Evolutionary conservation across 768 basidiomycete species (phyloP), one percentile per base, ranked within the genome.

Genomic region (Lactifluus piperatus): DNA sequence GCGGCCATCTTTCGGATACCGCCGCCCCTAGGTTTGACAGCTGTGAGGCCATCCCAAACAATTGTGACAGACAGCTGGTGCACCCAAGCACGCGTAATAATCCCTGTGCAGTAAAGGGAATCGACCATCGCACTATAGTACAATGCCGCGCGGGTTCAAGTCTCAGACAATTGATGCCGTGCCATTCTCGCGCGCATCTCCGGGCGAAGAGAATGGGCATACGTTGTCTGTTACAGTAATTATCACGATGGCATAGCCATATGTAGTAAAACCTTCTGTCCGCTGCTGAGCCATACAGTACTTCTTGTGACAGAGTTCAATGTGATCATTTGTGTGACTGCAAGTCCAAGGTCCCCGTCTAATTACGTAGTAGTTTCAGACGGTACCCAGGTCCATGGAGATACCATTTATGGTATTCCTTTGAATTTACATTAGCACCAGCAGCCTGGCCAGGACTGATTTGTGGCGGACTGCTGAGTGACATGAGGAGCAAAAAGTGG

Each of bases 141-240:
- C n/a, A n/a, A n/a, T 34, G 32, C 5, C 36, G 4, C 14, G 39
- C 27, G 39, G 34, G 3, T 26, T 45, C 29, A 43, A 24, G 3
- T 18, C 11, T 44, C n/a, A 41, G 27, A 24, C 37, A 53, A 58
- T 43, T 32, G 45, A 48, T 18, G 27, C 51, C 46, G 52, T n/a
- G 58, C 52, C 30, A 46, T 36, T 46, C 39, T 41, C 13, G 45
- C 45, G 29, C 51, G 30, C 57, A 58, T 41, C 51, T 53, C 51
- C 57, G 32, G 29, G 20, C 16, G n/a, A 45, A 45, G 49, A 5
- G 24, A 8, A 26, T 36, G 34, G 1, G 44, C 4, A 45, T 30
- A 37, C 16, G 46, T 37, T 29, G 26, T 16, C 32, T 26, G 39
- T 18, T 54, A n/a, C n/a, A n/a, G n/a, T 16, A 32, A 20, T 39